phyloP scores from a whole-genome alignment of 768 basidiomycete species.

The Mycena belliarum region DNA sequence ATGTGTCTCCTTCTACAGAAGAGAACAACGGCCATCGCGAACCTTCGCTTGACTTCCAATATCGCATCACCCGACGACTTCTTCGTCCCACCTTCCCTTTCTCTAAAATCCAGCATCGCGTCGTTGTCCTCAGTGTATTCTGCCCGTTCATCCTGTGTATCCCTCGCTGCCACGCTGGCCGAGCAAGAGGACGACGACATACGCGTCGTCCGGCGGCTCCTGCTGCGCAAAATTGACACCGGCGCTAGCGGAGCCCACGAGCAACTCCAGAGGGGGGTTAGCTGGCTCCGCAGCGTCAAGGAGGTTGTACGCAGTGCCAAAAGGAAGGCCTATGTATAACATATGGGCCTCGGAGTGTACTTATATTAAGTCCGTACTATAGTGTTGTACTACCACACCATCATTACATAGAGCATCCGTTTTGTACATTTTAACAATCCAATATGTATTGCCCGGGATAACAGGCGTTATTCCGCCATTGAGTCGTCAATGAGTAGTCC shows the following conservation, averaged over 20 bases:
- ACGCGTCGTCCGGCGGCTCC: slow-evolving; percentile 58
- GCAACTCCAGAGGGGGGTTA: slow-evolving; percentile 59
- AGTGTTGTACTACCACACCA: slow-evolving; percentile 19
- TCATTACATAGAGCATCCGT: slow-evolving; percentile 4
- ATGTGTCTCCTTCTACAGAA: slow-evolving; percentile 39
- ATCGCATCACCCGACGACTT: slow-evolving; percentile 22
- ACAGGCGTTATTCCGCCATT: too few species aligned
- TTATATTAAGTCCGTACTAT: slow-evolving; percentile 12
- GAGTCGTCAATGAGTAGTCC: too few species aligned
- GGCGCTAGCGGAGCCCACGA: slow-evolving; percentile 56
- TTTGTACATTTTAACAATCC: slow-evolving; percentile 9
- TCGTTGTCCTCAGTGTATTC: slow-evolving; percentile 47
- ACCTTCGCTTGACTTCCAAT: slow-evolving; percentile 36
- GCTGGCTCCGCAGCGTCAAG: slow-evolving; percentile 66
- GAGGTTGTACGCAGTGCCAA: slow-evolving; percentile 62
- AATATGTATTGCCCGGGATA: too few species aligned
- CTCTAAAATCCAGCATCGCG: slow-evolving; percentile 40
- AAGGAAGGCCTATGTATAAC: slow-evolving; percentile 46
- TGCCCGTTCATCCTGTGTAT: slow-evolving; percentile 42
- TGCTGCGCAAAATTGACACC: slow-evolving; percentile 66
- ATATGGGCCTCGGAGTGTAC: slow-evolving; percentile 3
- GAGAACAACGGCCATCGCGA: slow-evolving; percentile 47
- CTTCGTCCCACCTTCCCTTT: slow-evolving; percentile 29
- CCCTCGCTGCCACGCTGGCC: slow-evolving; percentile 50
- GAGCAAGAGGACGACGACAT: slow-evolving; percentile 67